Evolutionary conservation across 1,284 basidiomycete genomes (phyloP).

Genomic region (Ganoderma lucidum): DNA sequence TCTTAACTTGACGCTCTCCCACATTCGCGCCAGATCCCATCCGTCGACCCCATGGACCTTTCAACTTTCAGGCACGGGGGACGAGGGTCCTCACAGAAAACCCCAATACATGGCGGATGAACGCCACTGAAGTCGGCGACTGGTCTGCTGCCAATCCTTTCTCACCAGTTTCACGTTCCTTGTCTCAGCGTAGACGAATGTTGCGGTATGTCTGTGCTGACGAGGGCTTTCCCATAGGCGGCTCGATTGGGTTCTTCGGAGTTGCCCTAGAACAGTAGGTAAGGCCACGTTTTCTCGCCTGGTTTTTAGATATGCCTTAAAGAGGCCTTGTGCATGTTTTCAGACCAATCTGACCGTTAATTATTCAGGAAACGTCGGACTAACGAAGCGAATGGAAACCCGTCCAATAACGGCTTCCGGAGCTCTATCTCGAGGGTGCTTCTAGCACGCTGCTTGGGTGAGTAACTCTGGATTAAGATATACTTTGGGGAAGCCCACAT

Average conservation of each 20-base stretch:
- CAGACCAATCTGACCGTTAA: slow-evolving; percentile 17
- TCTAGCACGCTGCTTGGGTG: slow-evolving; percentile 8
- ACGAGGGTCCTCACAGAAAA: neutral
- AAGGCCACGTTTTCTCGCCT: neutral
- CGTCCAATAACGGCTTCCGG: neutral
- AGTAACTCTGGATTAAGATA: slow-evolving; percentile 16
- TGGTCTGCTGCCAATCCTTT: neutral
- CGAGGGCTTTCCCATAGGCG: neutral
- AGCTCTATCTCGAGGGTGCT: neutral
- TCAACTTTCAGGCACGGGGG: neutral
- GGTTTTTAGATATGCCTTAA: neutral
- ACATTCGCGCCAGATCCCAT: neutral
- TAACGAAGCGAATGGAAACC: neutral
- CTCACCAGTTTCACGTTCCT: neutral
- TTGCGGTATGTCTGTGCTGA: neutral
- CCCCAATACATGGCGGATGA: neutral
- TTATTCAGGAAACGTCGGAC: neutral
- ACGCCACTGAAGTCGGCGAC: neutral
- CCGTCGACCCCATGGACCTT: neutral
- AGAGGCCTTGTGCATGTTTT: neutral
- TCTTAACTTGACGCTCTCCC: neutral
- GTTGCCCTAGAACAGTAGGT: neutral
- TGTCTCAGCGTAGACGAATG: neutral
- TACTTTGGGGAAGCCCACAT: slow-evolving; percentile 12
- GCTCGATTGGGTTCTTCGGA: neutral